Conservation (phyloP, 2,329 filamentous ascomycete species). For the Paraphoma sp. region DNA sequence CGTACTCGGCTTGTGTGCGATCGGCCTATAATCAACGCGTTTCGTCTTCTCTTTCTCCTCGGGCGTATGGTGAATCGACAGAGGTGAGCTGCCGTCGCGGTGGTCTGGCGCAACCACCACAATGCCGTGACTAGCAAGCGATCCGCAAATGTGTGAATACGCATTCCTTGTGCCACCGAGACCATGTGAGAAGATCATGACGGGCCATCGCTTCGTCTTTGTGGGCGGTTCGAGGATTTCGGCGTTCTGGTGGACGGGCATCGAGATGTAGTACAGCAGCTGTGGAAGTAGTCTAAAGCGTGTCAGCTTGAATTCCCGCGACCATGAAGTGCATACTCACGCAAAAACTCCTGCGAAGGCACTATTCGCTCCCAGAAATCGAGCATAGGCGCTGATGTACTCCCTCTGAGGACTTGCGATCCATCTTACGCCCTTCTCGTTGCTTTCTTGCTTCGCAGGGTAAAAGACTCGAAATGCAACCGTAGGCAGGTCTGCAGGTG, state of each 20-base stretch:
- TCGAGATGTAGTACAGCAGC: slow-evolving; percentile 74
- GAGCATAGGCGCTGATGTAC: slow-evolving; percentile 76
- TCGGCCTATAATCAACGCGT: slow-evolving; percentile 53
- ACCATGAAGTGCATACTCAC: slow-evolving; percentile 29
- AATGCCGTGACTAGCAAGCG: slow-evolving; percentile 79
- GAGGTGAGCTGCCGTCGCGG: slow-evolving; percentile 78
- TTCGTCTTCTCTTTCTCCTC: slow-evolving; percentile 47
- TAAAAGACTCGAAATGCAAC: slow-evolving; percentile 85
- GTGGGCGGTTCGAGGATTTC: slow-evolving; percentile 59
- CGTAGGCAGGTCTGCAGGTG: slow-evolving; percentile 65
- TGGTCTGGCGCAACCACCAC: slow-evolving; percentile 85
- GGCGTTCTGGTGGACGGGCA: slow-evolving; percentile 76
- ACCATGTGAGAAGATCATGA: slow-evolving; percentile 86
- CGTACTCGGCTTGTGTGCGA: slow-evolving; percentile 67
- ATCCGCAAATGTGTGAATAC: slow-evolving; percentile 83
- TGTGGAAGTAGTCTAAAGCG: slow-evolving; percentile 67
- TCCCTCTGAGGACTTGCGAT: slow-evolving; percentile 77
- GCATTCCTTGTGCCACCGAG: slow-evolving; percentile 81
- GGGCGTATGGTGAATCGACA: slow-evolving; percentile 73
- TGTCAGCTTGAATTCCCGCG: slow-evolving; percentile 1
- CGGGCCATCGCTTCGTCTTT: slow-evolving; percentile 71
- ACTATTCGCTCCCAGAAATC: slow-evolving; percentile 73
- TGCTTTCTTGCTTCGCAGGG: slow-evolving; percentile 54
- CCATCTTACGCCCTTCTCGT: slow-evolving; percentile 72
- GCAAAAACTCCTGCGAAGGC: slow-evolving; percentile 51